phyloP scores from a whole-genome alignment of 1,284 basidiomycete genomes.

The Ceratobasidium sp. region DNA sequence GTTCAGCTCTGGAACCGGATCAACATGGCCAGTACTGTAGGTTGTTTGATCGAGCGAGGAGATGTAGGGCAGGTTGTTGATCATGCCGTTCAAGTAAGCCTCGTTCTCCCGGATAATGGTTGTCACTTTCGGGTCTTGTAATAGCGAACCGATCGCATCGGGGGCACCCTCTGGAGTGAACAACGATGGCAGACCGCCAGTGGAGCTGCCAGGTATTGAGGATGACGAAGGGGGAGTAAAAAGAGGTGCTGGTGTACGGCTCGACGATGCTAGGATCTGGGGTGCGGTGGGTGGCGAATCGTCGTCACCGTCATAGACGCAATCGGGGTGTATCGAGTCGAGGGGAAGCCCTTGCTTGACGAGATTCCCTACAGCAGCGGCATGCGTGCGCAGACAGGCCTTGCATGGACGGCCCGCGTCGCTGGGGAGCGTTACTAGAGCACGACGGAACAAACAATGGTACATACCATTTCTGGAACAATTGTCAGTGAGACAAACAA shows the following conservation, averaged over 20 bases:
- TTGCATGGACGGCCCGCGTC: slow-evolving; percentile 36
- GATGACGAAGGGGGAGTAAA: too few relatives aligned
- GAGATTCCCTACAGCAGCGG: slow-evolving; percentile 28
- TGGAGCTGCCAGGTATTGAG: not conserved
- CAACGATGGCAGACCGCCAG: not conserved
- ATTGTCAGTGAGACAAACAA: slow-evolving; percentile 6
- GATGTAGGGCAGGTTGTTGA: not conserved
- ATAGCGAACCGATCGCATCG: too few relatives aligned
- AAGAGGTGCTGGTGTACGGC: too few relatives aligned
- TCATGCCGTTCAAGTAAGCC: not conserved
- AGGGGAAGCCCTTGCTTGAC: slow-evolving; percentile 35
- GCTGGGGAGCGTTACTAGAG: not conserved
- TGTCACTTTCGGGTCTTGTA: not conserved
- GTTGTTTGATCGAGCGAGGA: not conserved
- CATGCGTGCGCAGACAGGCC: slow-evolving; percentile 28
- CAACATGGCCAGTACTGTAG: not conserved
- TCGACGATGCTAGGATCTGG: not conserved
- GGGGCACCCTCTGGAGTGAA: too few relatives aligned
- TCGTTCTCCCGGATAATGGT: not conserved
- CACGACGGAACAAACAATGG: not conserved
- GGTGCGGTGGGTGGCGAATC: slow-evolving; percentile 16
- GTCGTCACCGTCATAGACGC: slow-evolving; percentile 25
- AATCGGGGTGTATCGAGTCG: slow-evolving; percentile 34
- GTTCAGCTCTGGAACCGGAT: not conserved
- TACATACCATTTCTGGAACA: slow-evolving; percentile 32